Evolutionary conservation across 2,329 filamentous ascomycete species (phyloP).

Genomic region (Claviceps sorghi): DNA sequence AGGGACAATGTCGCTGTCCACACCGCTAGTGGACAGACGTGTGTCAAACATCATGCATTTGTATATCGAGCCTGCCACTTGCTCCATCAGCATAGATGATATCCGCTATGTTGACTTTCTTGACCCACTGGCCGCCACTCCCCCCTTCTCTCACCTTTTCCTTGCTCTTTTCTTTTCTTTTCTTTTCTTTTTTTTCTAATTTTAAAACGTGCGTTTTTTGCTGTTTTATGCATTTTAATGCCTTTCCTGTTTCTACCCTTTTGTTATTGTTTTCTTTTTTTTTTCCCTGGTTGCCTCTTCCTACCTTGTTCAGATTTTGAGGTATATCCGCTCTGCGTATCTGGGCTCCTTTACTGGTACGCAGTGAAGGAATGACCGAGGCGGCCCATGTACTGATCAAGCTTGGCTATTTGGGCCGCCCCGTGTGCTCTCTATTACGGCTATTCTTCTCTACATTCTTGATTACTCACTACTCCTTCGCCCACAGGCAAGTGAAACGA

Average conservation of each 20-base stretch:
- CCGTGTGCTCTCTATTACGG: background rate
- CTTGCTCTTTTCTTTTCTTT: too few species aligned
- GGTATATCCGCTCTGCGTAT: background rate
- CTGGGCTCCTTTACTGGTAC: background rate
- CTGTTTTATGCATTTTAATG: constrained; percentile 6
- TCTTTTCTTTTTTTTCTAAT: background rate
- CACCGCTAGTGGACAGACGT: constrained; percentile 5
- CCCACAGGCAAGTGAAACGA: background rate
- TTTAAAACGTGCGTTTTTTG: constrained; percentile 8
- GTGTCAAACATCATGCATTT: constrained; percentile 16
- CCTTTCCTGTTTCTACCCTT: constrained; percentile 7
- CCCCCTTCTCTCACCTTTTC: constrained; percentile 7
- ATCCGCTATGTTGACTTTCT: constrained; percentile 10
- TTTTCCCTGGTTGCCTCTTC: background rate
- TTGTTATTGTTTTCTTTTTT: constrained; percentile 2
- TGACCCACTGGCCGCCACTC: background rate
- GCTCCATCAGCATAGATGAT: constrained; percentile 16
- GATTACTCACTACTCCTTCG: background rate
- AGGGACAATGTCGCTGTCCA: constrained; percentile 1
- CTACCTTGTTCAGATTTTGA: background rate
- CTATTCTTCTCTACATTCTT: background rate
- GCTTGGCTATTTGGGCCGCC: background rate
- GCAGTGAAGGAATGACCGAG: background rate
- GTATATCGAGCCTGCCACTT: constrained; percentile 17
- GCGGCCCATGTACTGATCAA: background rate